A percentile compares a stretch with the other conserved stretches of the same genome.
Evolutionary conservation across 2,329 filamentous ascomycete genomes (phyloP).

Genomic region (Ophiobolus disseminans): DNA sequence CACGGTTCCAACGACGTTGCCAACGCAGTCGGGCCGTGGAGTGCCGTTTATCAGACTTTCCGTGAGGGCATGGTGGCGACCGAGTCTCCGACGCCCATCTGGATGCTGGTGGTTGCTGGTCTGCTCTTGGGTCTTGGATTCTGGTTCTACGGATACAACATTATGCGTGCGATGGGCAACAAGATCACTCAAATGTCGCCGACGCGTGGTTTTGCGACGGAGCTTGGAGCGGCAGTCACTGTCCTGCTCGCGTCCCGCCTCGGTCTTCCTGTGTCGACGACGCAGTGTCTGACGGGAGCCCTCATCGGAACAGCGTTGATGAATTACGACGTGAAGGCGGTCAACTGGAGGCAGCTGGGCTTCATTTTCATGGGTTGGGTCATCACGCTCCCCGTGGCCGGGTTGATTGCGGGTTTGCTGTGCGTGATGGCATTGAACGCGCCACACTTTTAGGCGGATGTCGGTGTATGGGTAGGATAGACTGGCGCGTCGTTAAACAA

Average conservation of each 20-base stretch:
- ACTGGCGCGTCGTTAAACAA: too few species aligned
- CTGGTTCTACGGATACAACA: constrained; percentile 69
- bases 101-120: constrained; percentile 66
- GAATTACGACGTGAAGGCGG: constrained; percentile 45
- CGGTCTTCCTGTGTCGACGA: constrained; percentile 68
- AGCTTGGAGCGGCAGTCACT: constrained; percentile 61
- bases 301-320: constrained; percentile 36
- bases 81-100: constrained; percentile 62
- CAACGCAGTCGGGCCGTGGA: constrained; percentile 63
- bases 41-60: constrained; percentile 69
- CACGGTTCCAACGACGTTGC: constrained; percentile 73
- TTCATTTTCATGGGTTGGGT: constrained; percentile 55
- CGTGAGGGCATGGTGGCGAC: constrained; percentile 54
- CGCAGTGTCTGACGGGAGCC: constrained; percentile 58
- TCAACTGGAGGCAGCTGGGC: constrained; percentile 52
- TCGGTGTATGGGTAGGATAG: background rate
- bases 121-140: constrained; percentile 62
- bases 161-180: constrained; percentile 68
- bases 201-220: constrained; percentile 55
- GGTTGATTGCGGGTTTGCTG: constrained; percentile 49
- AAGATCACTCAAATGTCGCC: constrained; percentile 67
- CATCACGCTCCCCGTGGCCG: constrained; percentile 52
- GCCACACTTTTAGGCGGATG: constrained; percentile 40
- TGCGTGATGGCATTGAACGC: constrained; percentile 54
- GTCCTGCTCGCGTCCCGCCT: constrained; percentile 69